Evolutionary conservation across 495 filamentous ascomycete genomes (phyloP).

Genomic region (Sporormia fimetaria): DNA sequence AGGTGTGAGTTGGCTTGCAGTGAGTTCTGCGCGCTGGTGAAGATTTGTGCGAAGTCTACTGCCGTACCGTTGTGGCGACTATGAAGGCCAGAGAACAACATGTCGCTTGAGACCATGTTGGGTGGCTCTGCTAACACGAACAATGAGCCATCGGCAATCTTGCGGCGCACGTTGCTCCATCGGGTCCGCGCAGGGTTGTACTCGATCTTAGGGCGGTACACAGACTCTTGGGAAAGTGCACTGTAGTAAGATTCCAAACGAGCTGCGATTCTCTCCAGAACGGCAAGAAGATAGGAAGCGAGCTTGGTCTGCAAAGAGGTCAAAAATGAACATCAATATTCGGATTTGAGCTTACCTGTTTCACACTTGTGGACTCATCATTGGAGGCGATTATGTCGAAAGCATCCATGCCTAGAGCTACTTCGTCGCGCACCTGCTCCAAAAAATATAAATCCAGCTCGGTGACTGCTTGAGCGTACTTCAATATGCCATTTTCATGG

Average conservation of each 20-base stretch:
- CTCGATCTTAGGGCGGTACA: constrained; percentile 39
- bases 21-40: constrained; percentile 28
- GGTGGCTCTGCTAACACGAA: constrained; percentile 37
- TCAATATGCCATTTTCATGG: constrained; percentile 38
- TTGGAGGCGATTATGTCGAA: constrained; percentile 35
- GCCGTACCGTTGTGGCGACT: constrained; percentile 1
- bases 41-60: constrained; percentile 36
- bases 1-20: constrained; percentile 2
- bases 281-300: constrained; percentile 37
- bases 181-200: constrained; percentile 38
- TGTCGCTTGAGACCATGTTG: constrained; percentile 27
- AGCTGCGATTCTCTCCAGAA: constrained; percentile 40
- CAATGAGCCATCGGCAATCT: constrained; percentile 38
- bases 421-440: constrained; percentile 41
- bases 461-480: constrained; percentile 38
- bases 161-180: constrained; percentile 38
- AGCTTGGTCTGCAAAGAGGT: constrained; percentile 30
- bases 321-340: constrained; percentile 26
- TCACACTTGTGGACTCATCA: constrained; percentile 17
- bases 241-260: constrained; percentile 39
- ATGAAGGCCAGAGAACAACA: not conserved
- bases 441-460: constrained; percentile 40
- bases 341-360: constrained; percentile 21
- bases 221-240: constrained; percentile 36
- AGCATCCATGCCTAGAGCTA: constrained; percentile 41